A percentile compares a stretch with the other conserved stretches of the same genome.
phyloP scores from a whole-genome alignment of 805 yeast genomes.

The Candida stauntonica region DNA sequence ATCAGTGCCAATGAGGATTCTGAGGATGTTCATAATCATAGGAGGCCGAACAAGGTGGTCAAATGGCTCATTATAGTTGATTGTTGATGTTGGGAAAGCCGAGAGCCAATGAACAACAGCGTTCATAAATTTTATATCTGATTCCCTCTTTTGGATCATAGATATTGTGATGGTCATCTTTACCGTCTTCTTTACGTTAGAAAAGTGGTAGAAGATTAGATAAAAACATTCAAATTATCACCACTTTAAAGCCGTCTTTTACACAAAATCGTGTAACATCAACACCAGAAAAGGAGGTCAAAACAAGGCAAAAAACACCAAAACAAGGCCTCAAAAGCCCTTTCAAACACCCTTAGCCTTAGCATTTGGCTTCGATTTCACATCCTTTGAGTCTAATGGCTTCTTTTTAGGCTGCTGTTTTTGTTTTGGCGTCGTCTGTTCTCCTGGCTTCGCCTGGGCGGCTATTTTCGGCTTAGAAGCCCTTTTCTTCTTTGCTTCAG shows the following conservation, averaged over 20 bases:
- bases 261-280: slow-evolving; percentile 4
- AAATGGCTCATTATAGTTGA: slow-evolving; percentile 11
- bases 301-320: not conserved
- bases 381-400: not conserved
- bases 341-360: not conserved
- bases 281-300: not conserved
- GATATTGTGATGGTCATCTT: too few species aligned
- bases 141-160: slow-evolving; percentile 1
- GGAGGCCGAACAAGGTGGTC: slow-evolving; percentile 20
- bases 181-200: too few species aligned
- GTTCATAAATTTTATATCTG: slow-evolving; percentile 5
- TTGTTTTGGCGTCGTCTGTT: too few species aligned
- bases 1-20: slow-evolving; percentile 5
- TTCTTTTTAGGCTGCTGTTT: not conserved
- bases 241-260: too few species aligned
- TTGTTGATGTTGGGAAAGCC: slow-evolving; percentile 9
- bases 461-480: too few species aligned
- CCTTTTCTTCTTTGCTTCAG: too few species aligned
- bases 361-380: not conserved
- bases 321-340: not conserved
- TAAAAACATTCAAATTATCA: not conserved
- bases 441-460: too few species aligned
- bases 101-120: slow-evolving; percentile 16
- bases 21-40: slow-evolving; percentile 20
- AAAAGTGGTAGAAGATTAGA: too few species aligned